phyloP scores from a whole-genome alignment of 2,329 filamentous ascomycete species.

The Talaromyces piceae region DNA sequence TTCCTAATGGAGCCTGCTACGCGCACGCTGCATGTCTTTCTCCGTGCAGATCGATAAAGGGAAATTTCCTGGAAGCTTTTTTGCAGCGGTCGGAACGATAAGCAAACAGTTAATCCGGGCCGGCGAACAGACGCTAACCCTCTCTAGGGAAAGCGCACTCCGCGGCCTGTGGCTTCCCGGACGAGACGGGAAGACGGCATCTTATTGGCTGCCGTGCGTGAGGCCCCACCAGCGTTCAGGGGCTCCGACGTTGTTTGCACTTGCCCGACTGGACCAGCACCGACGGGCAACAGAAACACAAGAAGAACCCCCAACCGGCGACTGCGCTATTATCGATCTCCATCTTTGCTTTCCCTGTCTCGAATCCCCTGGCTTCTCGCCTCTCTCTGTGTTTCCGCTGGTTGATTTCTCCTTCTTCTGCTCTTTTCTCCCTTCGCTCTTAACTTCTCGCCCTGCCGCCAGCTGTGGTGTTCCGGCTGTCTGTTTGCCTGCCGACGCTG shows the following conservation, averaged over 20 bases:
- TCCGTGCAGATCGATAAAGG: neutral
- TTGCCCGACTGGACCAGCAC: neutral
- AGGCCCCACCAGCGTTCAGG: constrained; percentile 12
- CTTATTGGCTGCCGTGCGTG: constrained; percentile 4
- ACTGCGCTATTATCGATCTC: constrained; percentile 5
- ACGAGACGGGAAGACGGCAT: constrained; percentile 11
- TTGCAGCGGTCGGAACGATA: constrained; percentile 17
- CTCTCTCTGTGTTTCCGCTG: neutral
- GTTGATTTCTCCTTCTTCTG: too few relatives aligned
- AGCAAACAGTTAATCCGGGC: constrained; percentile 22
- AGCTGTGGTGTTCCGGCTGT: constrained; percentile 2
- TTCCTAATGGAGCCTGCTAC: constrained; percentile 9
- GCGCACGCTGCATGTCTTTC: constrained; percentile 6
- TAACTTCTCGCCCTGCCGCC: too few relatives aligned
- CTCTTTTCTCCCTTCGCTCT: too few relatives aligned
- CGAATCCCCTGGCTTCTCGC: neutral
- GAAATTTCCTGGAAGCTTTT: constrained; percentile 14
- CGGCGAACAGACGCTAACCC: constrained; percentile 17
- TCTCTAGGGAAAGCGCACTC: constrained; percentile 22
- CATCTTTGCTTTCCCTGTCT: constrained; percentile 4
- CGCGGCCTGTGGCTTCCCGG: constrained; percentile 19
- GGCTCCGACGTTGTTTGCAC: constrained; percentile 6
- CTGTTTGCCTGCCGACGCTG: constrained; percentile 1
- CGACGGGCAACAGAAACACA: too few relatives aligned
- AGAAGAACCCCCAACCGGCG: neutral